Percentiles rank a stretch among this genome's conserved stretches.
phyloP scores from a whole-genome alignment of 202 grass and related monocot species.

The Carex arenaria region DNA sequence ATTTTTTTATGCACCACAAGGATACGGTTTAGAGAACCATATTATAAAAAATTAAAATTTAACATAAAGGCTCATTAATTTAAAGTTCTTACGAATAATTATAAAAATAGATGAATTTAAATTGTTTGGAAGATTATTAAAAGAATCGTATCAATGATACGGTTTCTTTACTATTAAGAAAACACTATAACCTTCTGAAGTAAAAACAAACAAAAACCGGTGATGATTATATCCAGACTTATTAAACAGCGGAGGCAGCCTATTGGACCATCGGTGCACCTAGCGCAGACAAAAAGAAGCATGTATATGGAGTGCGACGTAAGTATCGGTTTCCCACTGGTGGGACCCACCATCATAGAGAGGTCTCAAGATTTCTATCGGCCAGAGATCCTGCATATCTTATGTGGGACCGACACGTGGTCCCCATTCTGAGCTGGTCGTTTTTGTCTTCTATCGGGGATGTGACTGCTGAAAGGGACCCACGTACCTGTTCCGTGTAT shows the following conservation, averaged over 20 bases:
- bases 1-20: too few relatives aligned
- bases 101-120: too few relatives aligned
- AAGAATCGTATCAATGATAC: too few relatives aligned
- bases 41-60: too few relatives aligned
- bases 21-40: too few relatives aligned
- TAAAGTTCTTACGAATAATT: too few relatives aligned
- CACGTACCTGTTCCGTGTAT: constrained; percentile 4
- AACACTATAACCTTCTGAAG: too few relatives aligned
- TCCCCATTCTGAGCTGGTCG: neutral
- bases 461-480: constrained; percentile 8
- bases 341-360: constrained; percentile 3
- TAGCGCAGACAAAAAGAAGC: neutral
- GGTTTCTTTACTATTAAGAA: too few relatives aligned
- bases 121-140: too few relatives aligned
- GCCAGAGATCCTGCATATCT: constrained; percentile 4
- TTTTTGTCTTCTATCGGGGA: constrained; percentile 1
- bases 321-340: constrained; percentile 8
- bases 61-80: too few relatives aligned
- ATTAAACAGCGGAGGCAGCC: too few relatives aligned
- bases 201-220: too few relatives aligned
- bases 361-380: neutral
- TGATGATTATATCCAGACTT: neutral
- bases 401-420: constrained; percentile 12
- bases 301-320: constrained; percentile 6
- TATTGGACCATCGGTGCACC: neutral